phyloP scores from a whole-genome alignment of 2,329 filamentous ascomycete species.

The Scolecobasidium constrictum region DNA sequence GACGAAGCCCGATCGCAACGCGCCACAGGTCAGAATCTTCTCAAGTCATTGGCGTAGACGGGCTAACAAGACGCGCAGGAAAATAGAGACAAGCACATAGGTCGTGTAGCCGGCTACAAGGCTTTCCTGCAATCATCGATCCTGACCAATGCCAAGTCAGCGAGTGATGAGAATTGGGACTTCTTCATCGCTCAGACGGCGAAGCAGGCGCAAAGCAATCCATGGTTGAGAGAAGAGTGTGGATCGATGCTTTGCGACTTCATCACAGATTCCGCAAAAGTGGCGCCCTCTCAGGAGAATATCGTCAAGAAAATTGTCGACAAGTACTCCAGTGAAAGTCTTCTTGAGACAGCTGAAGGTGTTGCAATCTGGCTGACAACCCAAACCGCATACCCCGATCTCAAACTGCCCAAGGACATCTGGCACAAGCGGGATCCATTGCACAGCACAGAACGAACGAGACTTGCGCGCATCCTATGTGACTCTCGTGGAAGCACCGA shows the following conservation, averaged over 20 bases:
- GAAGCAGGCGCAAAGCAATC: constrained; percentile 66
- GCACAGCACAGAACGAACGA: constrained; percentile 53
- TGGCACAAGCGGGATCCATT: constrained; percentile 69
- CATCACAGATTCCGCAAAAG: constrained; percentile 42
- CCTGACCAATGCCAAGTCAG: constrained; percentile 45
- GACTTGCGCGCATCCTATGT: constrained; percentile 67
- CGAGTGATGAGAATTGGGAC: constrained; percentile 49
- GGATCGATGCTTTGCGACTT: constrained; percentile 71
- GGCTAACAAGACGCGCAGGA: constrained; percentile 45
- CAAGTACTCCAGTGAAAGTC: constrained; percentile 50
- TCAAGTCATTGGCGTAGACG: constrained; percentile 31
- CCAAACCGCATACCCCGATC: constrained; percentile 50
- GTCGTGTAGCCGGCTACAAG: constrained; percentile 77
- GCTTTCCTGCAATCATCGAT: constrained; percentile 72
- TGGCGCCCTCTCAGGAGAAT: constrained; percentile 35
- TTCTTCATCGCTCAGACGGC: constrained; percentile 63
- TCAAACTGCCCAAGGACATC: constrained; percentile 55
- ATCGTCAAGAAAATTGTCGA: constrained; percentile 53
- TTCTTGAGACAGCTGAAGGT: constrained; percentile 76
- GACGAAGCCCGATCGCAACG: constrained; percentile 40
- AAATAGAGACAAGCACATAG: constrained; percentile 74
- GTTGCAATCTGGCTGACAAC: constrained; percentile 78
- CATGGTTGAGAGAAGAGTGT: constrained; percentile 83
- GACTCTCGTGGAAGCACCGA: constrained; percentile 56
- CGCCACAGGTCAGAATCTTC: constrained; percentile 27